Percentiles rank a stretch among this genome's conserved stretches.
These are phyloP conservation scores for Cladosporium colombiae DNA, from an alignment of 2,329 filamentous ascomycete species.

Conservation along the genomic window DNA sequence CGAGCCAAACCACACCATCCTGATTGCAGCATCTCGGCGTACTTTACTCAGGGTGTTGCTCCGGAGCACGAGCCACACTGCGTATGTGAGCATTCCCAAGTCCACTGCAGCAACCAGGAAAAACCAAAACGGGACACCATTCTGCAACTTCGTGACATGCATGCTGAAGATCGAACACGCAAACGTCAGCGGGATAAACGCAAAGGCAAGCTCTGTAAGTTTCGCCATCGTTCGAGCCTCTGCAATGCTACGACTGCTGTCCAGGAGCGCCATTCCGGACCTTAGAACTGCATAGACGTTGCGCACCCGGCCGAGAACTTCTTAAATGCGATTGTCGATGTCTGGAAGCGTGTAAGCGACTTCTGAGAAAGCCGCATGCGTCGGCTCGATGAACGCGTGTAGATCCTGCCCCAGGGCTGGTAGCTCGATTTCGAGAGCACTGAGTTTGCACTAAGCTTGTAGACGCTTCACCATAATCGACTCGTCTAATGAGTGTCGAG, in stretches of 20 bases:
- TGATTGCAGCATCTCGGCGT: not conserved
- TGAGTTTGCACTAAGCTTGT: conserved; percentile 20
- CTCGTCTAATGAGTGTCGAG: conserved; percentile 23
- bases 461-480: conserved; percentile 21
- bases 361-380: no score
- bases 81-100: not conserved
- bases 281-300: conserved; percentile 33
- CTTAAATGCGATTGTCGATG: no score
- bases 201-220: conserved; percentile 37
- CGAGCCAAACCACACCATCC: not conserved
- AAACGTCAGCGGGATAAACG: conserved; percentile 37
- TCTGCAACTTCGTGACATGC: conserved; percentile 31
- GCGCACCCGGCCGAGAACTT: not conserved
- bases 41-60: not conserved
- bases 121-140: conserved; percentile 23
- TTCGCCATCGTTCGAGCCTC: conserved; percentile 37
- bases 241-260: conserved; percentile 34
- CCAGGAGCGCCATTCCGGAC: conserved; percentile 38
- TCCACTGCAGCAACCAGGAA: conserved; percentile 14
- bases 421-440: no score
- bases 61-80: not conserved
- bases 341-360: no score
- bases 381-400: no score
- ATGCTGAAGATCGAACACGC: conserved; percentile 35
- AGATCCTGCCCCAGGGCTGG: no score